A percentile compares a stretch with the other conserved stretches of the same genome.
phyloP scores from a whole-genome alignment of 2,329 filamentous ascomycete genomes.

The Colletotrichum nymphaeae region DNA sequence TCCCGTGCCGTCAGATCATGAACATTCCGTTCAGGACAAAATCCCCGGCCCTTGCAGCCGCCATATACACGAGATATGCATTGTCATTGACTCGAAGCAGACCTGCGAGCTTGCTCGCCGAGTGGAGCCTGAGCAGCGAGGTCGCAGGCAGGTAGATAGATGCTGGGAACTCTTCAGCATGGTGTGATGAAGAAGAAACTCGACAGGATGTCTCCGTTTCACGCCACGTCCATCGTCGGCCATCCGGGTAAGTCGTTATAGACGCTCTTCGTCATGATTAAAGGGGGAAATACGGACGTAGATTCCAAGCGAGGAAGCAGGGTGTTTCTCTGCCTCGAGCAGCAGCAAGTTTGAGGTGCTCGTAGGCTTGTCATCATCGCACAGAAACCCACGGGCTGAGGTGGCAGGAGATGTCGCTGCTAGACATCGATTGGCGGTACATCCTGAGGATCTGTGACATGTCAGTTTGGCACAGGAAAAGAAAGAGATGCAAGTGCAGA shows the following conservation, averaged over 20 bases:
- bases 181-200: neutral
- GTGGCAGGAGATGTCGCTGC: constrained; percentile 22
- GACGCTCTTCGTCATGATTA: neutral
- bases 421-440: constrained; percentile 23
- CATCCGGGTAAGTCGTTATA: neutral
- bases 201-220: neutral
- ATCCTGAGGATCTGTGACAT: neutral
- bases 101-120: neutral
- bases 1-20: neutral
- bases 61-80: neutral
- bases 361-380: constrained; percentile 13
- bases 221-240: neutral
- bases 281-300: neutral
- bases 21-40: neutral
- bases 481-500: neutral
- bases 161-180: neutral
- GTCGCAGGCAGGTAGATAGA: neutral
- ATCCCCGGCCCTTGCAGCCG: neutral
- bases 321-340: neutral
- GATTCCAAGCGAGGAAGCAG: neutral
- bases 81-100: neutral
- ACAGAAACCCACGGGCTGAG: constrained; percentile 19
- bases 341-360: neutral
- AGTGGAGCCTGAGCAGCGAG: neutral
- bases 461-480: neutral